Evolutionary conservation across 2,329 filamentous ascomycete species (phyloP).

Genomic region (Verticillium nubilum): DNA sequence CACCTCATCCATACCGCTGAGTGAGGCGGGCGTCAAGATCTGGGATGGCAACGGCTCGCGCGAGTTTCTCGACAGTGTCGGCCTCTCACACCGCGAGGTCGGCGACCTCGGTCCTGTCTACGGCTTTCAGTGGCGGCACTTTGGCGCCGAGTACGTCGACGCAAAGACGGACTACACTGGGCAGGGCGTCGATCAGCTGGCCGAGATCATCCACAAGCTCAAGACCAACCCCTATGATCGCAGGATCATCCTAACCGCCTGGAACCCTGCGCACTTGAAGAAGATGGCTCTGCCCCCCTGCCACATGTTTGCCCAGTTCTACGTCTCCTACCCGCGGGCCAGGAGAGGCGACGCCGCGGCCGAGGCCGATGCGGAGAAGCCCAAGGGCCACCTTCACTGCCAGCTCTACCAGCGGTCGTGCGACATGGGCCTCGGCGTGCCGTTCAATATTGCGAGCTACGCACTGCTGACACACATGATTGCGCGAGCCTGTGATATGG

Average conservation of each 20-base stretch:
- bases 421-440: constrained; percentile 95
- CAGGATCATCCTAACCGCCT: constrained; percentile 83
- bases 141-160: constrained; percentile 84
- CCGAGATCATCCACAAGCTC: constrained; percentile 83
- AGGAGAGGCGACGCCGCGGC: constrained; percentile 13
- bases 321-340: constrained; percentile 67
- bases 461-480: constrained; percentile 93
- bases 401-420: constrained; percentile 90
- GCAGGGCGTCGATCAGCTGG: constrained; percentile 88
- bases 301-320: constrained; percentile 98
- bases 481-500: constrained; percentile 76
- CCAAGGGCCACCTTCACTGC: constrained; percentile 72
- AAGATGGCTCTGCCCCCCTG: constrained; percentile 92
- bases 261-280: constrained; percentile 83
- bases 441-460: constrained; percentile 97
- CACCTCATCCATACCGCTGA: constrained; percentile 74
- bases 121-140: constrained; percentile 98
- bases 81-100: constrained; percentile 72
- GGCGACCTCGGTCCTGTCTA: constrained; percentile 95
- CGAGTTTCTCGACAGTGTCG: constrained; percentile 80
- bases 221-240: constrained; percentile 81
- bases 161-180: constrained; percentile 76
- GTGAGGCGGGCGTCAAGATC: constrained; percentile 81
- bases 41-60: constrained; percentile 97
- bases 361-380: constrained; percentile 39